Conservation (phyloP, 352 stramenopile species). For the Phytophthora palmivora region DNA sequence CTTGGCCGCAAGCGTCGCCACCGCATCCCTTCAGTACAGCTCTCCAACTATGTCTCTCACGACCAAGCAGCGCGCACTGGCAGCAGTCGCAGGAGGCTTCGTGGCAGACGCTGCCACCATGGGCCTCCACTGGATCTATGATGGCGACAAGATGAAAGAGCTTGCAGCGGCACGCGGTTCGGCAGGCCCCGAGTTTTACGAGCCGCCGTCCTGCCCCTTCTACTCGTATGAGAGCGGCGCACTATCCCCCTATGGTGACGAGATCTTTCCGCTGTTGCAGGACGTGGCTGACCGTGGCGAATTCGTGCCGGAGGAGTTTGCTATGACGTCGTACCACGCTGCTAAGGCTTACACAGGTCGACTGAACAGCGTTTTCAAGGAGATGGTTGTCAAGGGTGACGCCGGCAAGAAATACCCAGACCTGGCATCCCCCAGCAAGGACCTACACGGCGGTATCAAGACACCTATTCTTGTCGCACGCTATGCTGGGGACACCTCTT, state of each 20-base stretch:
- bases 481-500: constrained; percentile 47
- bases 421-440: constrained; percentile 57
- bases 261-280: constrained; percentile 68
- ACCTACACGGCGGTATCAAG: constrained; percentile 71
- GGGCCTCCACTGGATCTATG: constrained; percentile 84
- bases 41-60: constrained; percentile 23
- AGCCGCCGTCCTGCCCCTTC: constrained; percentile 67
- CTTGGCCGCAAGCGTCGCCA: constrained; percentile 3
- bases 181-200: constrained; percentile 53
- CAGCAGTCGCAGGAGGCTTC: constrained; percentile 58
- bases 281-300: constrained; percentile 48
- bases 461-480: constrained; percentile 58
- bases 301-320: constrained; percentile 59
- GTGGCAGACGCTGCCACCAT: constrained; percentile 74
- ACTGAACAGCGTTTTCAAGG: constrained; percentile 73
- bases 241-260: constrained; percentile 69
- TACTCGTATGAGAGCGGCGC: constrained; percentile 65
- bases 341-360: constrained; percentile 66
- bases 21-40: neutral
- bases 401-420: constrained; percentile 63
- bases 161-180: constrained; percentile 36
- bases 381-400: constrained; percentile 72
- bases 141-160: constrained; percentile 50
- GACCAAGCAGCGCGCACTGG: constrained; percentile 52
- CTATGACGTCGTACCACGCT: constrained; percentile 53